Evolutionary conservation across 2,329 filamentous ascomycete species (phyloP).

Genomic region (Ascomycota sp.): DNA sequence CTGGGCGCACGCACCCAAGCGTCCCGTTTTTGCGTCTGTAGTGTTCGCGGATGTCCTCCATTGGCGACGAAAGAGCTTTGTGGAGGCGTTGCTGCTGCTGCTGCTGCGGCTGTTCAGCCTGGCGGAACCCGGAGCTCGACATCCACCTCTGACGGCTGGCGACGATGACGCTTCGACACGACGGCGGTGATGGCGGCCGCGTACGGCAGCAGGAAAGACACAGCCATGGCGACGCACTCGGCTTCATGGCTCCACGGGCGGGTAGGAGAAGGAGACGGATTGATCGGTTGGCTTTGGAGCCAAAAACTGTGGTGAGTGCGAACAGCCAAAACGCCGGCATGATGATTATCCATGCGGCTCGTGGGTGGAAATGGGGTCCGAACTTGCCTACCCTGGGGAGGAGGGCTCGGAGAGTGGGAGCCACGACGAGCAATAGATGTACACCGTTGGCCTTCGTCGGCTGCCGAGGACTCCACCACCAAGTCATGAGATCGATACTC

Average conservation of each 20-base stretch:
- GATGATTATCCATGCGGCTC: too few relatives aligned
- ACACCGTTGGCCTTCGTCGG: too few relatives aligned
- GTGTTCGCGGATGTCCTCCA: constrained; percentile 43
- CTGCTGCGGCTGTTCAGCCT: constrained; percentile 6
- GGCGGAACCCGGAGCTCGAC: constrained; percentile 10
- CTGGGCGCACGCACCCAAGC: constrained; percentile 16
- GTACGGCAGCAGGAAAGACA: constrained; percentile 18
- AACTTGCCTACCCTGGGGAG: too few relatives aligned
- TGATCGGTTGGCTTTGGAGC: too few relatives aligned
- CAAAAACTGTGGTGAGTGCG: too few relatives aligned
- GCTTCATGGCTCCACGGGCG: constrained; percentile 11
- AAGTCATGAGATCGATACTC: too few relatives aligned
- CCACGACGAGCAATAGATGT: too few relatives aligned
- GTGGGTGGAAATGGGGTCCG: too few relatives aligned
- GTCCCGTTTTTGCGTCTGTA: constrained; percentile 50
- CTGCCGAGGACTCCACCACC: too few relatives aligned
- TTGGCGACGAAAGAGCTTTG: constrained; percentile 16
- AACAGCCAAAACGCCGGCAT: too few relatives aligned
- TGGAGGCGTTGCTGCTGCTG: constrained; percentile 11
- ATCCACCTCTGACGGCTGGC: constrained; percentile 12
- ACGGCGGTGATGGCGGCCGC: constrained; percentile 9
- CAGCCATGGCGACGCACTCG: constrained; percentile 11
- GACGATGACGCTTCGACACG: constrained; percentile 4
- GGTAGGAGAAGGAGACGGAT: too few relatives aligned
- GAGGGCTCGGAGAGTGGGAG: too few relatives aligned